These are phyloP conservation scores for Aspergillus indologenus DNA, from an alignment of 495 filamentous ascomycete species.

Conservation along the genomic window DNA sequence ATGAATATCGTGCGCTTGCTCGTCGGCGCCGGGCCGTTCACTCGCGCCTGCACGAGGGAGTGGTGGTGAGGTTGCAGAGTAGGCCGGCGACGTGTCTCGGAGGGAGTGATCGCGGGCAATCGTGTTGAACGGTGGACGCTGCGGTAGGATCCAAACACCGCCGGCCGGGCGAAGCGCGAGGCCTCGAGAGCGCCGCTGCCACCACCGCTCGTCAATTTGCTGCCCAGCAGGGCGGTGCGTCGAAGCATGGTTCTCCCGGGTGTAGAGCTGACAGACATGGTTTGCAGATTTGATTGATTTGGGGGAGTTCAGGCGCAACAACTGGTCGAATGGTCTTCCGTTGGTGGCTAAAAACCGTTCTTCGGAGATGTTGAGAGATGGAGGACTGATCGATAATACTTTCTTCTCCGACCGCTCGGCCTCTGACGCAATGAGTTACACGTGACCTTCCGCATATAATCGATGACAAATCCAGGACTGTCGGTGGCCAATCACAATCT, in stretches of 20 bases:
- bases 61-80: slow-evolving; percentile 48
- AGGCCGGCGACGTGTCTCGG: slow-evolving; percentile 45
- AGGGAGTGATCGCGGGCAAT: slow-evolving; percentile 49
- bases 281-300: slow-evolving; percentile 1
- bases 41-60: slow-evolving; percentile 28
- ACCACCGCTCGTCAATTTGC: slow-evolving; percentile 20
- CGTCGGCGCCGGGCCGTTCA: slow-evolving; percentile 34
- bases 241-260: slow-evolving; percentile 35
- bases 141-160: slow-evolving; percentile 31
- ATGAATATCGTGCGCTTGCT: slow-evolving; percentile 86
- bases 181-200: slow-evolving; percentile 23
- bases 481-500: slow-evolving; percentile 25
- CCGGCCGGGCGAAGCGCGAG: slow-evolving; percentile 27
- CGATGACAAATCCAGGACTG: slow-evolving; percentile 31
- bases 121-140: slow-evolving; percentile 38
- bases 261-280: slow-evolving; percentile 35
- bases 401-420: slow-evolving; percentile 14
- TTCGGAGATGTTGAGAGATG: slow-evolving; percentile 9
- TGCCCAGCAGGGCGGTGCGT: slow-evolving; percentile 25
- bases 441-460: slow-evolving; percentile 24
- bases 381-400: slow-evolving; percentile 1
- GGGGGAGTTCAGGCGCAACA: too few relatives aligned
- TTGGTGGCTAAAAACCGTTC: slow-evolving; percentile 13
- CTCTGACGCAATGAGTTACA: slow-evolving; percentile 42
- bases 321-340: too few relatives aligned